Evolutionary conservation across 805 yeast species (phyloP), one percentile per base, ranked within the genome.

Genomic region (Kluyveromyces wickerhamii): DNA sequence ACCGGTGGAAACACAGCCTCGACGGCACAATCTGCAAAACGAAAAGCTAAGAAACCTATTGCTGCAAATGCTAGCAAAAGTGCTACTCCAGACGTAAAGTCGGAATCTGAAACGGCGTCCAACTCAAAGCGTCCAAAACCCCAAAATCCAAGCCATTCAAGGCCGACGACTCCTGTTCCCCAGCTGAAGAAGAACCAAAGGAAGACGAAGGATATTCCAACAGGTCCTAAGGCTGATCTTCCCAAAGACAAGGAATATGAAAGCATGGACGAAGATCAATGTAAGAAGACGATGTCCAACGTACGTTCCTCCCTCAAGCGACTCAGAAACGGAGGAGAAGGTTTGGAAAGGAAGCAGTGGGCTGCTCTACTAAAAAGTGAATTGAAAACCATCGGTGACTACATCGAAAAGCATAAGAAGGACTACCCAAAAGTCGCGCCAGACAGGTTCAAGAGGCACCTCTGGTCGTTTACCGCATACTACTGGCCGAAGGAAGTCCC

Each of bases 401-500:
- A 73, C 49, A 85, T 85, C 36, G 72, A 65, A 22, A 49, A 57
- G 34, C 59, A 59, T 25, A 65, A 64, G 15, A 38, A 39, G 11
- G 47, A 54, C 12, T 48, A 52, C 1, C 41, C 41, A 2, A 48
- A 48, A 3, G 43, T 44, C 11, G 62, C 63, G 15, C 51, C 63
- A 19, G 65, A 59, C 5, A 70, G 66, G 49, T 47, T 62, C 38
- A 63, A 66, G 38, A 78, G 72, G 52, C 92, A 85, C 48, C 59
- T 86, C 39, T 86, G 96, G 95, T 72, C 82, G 20, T 85, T 79
- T 54, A 85, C 92, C 4, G 69, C 87, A 14, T 70, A 73, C 35
- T 86, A 77, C 62, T 86, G 96, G 96, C 96, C 96, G 2, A 82
- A 77, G 3, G 71, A 72, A 41, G 95, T 79, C n/a, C 74, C 81